Base-by-base conservation (phyloP, 192 early-diverging fungal species). In the Helicostylum pulchrum region DNA sequence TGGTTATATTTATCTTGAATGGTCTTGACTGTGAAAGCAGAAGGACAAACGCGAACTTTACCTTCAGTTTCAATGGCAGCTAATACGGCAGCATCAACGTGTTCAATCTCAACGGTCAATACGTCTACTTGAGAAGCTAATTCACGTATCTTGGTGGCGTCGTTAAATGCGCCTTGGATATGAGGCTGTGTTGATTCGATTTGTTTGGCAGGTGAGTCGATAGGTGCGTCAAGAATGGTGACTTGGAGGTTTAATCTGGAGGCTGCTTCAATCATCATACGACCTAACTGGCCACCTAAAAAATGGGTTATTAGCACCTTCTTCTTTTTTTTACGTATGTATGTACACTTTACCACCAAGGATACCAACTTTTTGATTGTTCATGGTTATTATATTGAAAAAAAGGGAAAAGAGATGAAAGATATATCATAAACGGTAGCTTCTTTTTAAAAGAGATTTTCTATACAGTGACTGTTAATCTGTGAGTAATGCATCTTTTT, bases 51-150 rank as follows among this genome's bases (percentile, higher is more conserved):
- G 1, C 81, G 70, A 32, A 74, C 79, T 17, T 63, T 77, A 51
- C 63, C 78, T 53, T 80, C 74, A 20, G 62, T 62, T 51, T 87
- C 85, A 11, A 93, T 75, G 45, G 81, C 80, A 49, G 85, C 85
- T 19, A 88, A 79, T 45, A 81, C 78, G 2, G 71, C 66, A 34
- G 82, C 78, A 73, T 95, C 82, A 44, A 99, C 94, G 65, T 99
- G 97, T 80, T 99, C 97, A 47, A 99, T 99, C 77, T 99, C 96
- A n/a, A 94, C 88, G 0, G 97, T 99, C 30, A 98, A 82, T 17
- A 97, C 85, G 71, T 92, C 85, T 46, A 85, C 88, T 23, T 81
- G 66, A 12, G 67, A 47, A 17, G 95, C 94, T 15, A 99, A 82
- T 59, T 88, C 79, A 50, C 73, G 75, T 69, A 99, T 94, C 53